These are phyloP conservation scores for Malassezia sp. DNA, from an alignment of 1,284 basidiomycete species.

Conservation along the genomic window DNA sequence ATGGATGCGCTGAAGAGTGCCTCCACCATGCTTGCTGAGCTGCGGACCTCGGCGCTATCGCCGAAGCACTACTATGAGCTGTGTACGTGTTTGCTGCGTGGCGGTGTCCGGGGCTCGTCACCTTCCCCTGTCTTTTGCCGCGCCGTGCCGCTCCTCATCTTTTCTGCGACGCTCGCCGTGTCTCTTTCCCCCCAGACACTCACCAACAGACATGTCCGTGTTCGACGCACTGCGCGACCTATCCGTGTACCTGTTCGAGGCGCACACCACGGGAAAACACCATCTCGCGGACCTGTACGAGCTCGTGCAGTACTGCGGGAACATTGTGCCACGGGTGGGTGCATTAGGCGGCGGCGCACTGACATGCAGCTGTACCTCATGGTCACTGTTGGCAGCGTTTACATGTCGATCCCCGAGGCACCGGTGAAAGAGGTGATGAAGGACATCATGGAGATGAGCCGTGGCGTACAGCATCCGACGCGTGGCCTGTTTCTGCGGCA, in stretches of 20 bases:
- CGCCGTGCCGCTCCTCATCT: neutral
- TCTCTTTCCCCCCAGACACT: too few species aligned
- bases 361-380: slow-evolving; percentile 46
- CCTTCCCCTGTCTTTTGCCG: neutral
- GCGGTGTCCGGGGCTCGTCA: too few species aligned
- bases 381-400: slow-evolving; percentile 46
- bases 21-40: slow-evolving; percentile 43
- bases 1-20: slow-evolving; percentile 46
- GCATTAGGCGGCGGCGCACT: too few species aligned
- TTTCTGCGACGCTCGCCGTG: slow-evolving; percentile 9
- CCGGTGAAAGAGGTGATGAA: slow-evolving; percentile 47
- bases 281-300: slow-evolving; percentile 46
- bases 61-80: slow-evolving; percentile 46
- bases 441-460: slow-evolving; percentile 46
- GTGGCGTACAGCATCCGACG: slow-evolving; percentile 45
- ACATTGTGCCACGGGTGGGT: slow-evolving; percentile 45
- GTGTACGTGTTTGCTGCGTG: slow-evolving; percentile 20
- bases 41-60: slow-evolving; percentile 36
- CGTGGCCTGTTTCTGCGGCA: slow-evolving; percentile 45
- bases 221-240: slow-evolving; percentile 44
- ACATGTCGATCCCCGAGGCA: slow-evolving; percentile 46
- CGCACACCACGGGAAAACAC: slow-evolving; percentile 39
- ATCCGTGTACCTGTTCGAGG: slow-evolving; percentile 44
- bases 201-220: slow-evolving; percentile 45
- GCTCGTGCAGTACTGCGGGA: slow-evolving; percentile 45